Conservation (phyloP, 345 rosid species). For the Heritiera fomes region DNA sequence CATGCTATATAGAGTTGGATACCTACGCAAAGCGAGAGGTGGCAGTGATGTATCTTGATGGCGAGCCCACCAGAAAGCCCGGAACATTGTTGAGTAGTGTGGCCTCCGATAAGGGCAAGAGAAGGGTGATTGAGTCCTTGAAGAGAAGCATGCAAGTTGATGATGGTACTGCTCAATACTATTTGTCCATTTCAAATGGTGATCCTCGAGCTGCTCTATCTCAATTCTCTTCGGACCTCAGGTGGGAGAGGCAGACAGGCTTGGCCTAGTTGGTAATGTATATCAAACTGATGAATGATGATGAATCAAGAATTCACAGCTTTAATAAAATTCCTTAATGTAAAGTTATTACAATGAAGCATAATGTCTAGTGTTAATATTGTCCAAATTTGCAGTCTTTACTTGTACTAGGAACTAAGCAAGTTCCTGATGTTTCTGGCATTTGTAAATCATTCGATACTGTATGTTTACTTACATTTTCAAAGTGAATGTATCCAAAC, state of each 20-base stretch:
- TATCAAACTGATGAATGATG: neutral
- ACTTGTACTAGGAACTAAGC: neutral
- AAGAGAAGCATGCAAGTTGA: slow-evolving; percentile 92
- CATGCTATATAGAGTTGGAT: slow-evolving; percentile 86
- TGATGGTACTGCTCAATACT: slow-evolving; percentile 83
- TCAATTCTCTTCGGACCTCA: slow-evolving; percentile 65
- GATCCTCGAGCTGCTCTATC: slow-evolving; percentile 77
- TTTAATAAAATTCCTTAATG: neutral
- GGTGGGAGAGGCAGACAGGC: slow-evolving; percentile 68
- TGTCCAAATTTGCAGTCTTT: neutral
- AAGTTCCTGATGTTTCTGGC: neutral
- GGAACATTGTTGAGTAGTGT: slow-evolving; percentile 28
- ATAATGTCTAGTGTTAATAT: neutral
- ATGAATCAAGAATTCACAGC: neutral
- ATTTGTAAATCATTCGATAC: neutral
- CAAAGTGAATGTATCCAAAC: neutral
- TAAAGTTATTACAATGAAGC: neutral
- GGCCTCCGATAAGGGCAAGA: slow-evolving; percentile 58
- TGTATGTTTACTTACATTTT: neutral
- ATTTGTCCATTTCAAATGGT: slow-evolving; percentile 71
- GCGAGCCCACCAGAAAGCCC: slow-evolving; percentile 44
- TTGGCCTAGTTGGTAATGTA: slow-evolving; percentile 31
- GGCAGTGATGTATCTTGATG: slow-evolving; percentile 77
- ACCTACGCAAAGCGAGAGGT: slow-evolving; percentile 72
- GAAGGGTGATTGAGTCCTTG: slow-evolving; percentile 61